Base-by-base conservation (phyloP, 2,329 filamentous ascomycete species). In the Penicillium sp. region DNA sequence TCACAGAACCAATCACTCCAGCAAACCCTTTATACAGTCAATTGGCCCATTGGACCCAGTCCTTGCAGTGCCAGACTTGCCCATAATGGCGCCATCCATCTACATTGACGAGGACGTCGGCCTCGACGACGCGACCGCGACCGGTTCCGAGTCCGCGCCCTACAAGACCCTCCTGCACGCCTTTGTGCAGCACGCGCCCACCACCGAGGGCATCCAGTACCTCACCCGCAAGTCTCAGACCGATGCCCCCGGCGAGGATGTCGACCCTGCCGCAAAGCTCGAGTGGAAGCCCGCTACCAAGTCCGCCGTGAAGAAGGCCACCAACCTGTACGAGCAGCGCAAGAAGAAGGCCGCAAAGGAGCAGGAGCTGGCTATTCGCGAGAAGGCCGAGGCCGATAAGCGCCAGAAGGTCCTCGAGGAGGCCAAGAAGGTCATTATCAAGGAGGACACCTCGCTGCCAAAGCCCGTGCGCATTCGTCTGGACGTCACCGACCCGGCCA, bases 261-360 rank as follows among this genome's bases (percentile, higher is more conserved):
- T 84, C 56, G 88, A 90, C 63, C 79, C 81, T 57, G 78, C 80
- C 48, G 80, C 80, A 48, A 81, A 83, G 58, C 73, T 86, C 58
- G 81, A 84, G 63, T 96, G 87, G 88, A 92, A 92, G 76, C 85
- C 87, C 49, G 87, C 85, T 18, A 86, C 88, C 54, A 95, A 94
- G 78, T 88, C 87, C 54, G 90, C 89, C 20, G 72, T 90, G 68
- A 96, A 95, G 79, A 95, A 95, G 76, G 88, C 87, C 4, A 83
- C 84, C 76, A 86, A 85, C 70, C 84, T 85, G 58, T 84, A 84
- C 58, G 88, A 90, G 61, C 79, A 81, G 58, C 84, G 89, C 73
- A 88, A 90, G 81, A 92, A 90, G 81, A 95, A 95, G 80, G 81
- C 87, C 40, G 83, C 83, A 63, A 91, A 90, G 75, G 88, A 88